Base-by-base conservation (phyloP, 768 basidiomycete species). In the Galerina sulciceps region DNA sequence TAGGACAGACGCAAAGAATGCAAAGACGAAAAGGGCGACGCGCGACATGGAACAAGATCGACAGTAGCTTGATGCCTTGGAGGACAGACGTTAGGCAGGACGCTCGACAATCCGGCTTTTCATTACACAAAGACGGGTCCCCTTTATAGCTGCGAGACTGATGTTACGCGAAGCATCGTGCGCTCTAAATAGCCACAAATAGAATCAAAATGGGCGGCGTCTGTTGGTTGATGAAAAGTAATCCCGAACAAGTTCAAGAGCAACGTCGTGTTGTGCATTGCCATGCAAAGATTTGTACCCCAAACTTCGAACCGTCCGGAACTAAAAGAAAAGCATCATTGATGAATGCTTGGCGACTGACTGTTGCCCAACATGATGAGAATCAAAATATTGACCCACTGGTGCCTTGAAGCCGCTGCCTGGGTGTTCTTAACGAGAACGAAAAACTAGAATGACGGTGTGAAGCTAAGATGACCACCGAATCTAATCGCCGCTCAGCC, bases 1-100 rank as follows among this genome's bases (percentile, higher is more conserved):
- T 56, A 81, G 64, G 58, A 82, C 44, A 62, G 79, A 74, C 52
- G 79, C 69, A 68, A 81, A 73, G 67, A 86, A 61, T 26, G 77
- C 67, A 59, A 78, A 67, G 59, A 75, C 42, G 52, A 75, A 61
- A 53, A 73, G 20, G 37, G 74, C 68, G 62, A 78, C 51, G 69
- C 75, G 76, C 63, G 75, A 77, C 77, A 80, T 83, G 58, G 37
- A 41, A 36, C 18, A 10, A 41, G n/a, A 44, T 48, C 14, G 45
- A 62, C 41, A 54, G 53, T 44, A 46, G 51, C 47, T 20, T 26
- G 23, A 41, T 35, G n/a, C 40, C 60, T 50, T 47, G 46, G 22
- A 41, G 38, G 44, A 41, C 49, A 60, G 62, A 53, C 20, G 54
- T 46, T 18, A 45, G 41, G 37, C 50, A 37, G 40, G 52, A 37